Evolutionary conservation across 1,284 basidiomycete genomes (phyloP), one percentile per base, ranked within the genome.

Genomic region (Hymenochaete sp.): DNA sequence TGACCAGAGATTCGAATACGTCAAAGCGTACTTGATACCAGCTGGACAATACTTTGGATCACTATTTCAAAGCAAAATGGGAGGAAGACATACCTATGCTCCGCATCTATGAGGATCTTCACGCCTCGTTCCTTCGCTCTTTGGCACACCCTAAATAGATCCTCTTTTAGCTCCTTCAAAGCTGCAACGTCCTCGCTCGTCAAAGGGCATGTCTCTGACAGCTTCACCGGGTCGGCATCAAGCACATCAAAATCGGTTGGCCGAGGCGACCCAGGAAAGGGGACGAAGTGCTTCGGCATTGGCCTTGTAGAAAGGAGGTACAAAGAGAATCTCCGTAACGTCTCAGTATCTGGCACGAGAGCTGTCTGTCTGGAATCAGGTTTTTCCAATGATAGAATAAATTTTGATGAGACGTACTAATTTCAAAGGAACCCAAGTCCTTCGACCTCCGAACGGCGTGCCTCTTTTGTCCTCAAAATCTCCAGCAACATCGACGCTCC

Each of bases 401-500:
- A 14, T 24, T 18, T 32, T 29, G 31, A 26, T 38, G 21, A 9
- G 2, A 57, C 77, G 51, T 55, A 82, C 86, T 50, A 89, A 64
- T 62, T 93, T 93, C 31, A 93, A 62, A 0, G 90, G 87, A 29
- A 93, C 82, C 75, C 82, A 87, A 0, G 87, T 89, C 51, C 74
- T 71, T 21, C 85, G 62, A n/a, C 67, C 67, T 2, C 41, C 41
- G 3, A 32, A 21, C 2, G 28, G 13, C 37, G 35, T 0, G 53
- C 57, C 4, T 53, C 67, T 49, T 55, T 62, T 27, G 45, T 80
- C 78, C 61, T 93, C 90, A 57, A 88, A 90, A 50, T 82, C 77
- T 1, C 82, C 90, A 0, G 81, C 80, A 2, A 82, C 74, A 47
- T 90, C 79, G 45, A 93, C 77, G 47, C 77, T 81, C 38, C 67